A percentile compares a stretch with the other conserved stretches of the same genome.
These are phyloP conservation scores for Apium graveolens DNA, from an alignment of 129 eudicot genomes.

Conservation along the genomic window DNA sequence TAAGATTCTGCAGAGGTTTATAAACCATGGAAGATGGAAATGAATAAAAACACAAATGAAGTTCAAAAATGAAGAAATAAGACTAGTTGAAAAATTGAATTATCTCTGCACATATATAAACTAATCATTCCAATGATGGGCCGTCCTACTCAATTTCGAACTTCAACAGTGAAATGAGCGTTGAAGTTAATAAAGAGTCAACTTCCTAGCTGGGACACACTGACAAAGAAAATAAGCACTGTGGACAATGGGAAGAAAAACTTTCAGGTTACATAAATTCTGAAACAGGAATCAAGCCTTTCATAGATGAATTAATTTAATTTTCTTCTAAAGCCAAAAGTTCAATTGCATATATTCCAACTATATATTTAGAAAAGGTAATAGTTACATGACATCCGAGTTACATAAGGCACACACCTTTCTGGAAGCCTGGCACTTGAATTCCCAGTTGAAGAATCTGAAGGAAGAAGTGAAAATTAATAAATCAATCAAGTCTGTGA, in stretches of 20 bases:
- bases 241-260: background rate
- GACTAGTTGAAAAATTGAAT: background rate
- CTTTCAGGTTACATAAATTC: background rate
- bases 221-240: background rate
- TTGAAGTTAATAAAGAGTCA: background rate
- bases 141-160: background rate
- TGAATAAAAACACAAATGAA: background rate
- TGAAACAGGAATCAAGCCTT: background rate
- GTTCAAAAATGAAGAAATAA: background rate
- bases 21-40: background rate
- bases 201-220: background rate
- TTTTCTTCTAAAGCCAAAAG: constrained; percentile 4
- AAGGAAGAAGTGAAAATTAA: constrained; percentile 7
- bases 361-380: background rate
- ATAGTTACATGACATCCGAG: background rate
- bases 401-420: constrained; percentile 41
- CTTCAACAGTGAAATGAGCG: background rate
- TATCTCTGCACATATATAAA: background rate
- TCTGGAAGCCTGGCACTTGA: constrained; percentile 90
- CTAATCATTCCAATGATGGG: background rate
- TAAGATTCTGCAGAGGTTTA: background rate
- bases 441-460: constrained; percentile 63
- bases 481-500: background rate
- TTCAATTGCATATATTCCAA: background rate
- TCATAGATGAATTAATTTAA: background rate